A percentile compares a stretch with the other conserved stretches of the same genome.
These are phyloP conservation scores for Bothriochloa decipiens DNA, from an alignment of 176 grass and related monocot species.

Conservation along the genomic window DNA sequence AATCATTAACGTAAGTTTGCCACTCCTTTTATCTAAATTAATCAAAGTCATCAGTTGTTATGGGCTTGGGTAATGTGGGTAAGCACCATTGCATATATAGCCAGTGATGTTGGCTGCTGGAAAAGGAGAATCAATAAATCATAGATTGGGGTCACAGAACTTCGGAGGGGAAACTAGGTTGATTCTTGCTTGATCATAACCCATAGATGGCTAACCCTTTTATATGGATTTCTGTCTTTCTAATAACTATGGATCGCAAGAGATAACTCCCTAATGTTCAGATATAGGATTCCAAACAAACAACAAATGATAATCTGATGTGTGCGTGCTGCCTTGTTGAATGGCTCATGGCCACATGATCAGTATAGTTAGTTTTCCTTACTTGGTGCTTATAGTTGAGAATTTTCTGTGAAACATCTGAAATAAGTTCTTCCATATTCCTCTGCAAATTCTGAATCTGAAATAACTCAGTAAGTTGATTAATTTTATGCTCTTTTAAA, in stretches of 20 bases:
- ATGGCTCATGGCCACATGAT: not conserved
- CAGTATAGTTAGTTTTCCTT: not conserved
- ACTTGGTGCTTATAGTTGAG: slow-evolving; percentile 7
- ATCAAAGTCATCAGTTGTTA: not conserved
- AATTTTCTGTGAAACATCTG: slow-evolving; percentile 7
- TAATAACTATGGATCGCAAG: not conserved
- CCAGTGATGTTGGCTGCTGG: not conserved
- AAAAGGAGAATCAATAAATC: not conserved
- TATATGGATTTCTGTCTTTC: not conserved
- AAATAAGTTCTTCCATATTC: slow-evolving; percentile 1
- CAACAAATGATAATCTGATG: not conserved
- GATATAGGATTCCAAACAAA: not conserved
- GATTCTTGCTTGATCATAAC: slow-evolving; percentile 1
- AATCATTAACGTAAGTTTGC: slow-evolving; percentile 82
- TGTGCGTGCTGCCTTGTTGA: not conserved
- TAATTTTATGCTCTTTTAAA: slow-evolving; percentile 1
- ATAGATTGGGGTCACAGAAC: not conserved
- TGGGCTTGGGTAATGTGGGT: not conserved
- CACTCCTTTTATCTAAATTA: not conserved
- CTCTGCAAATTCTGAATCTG: slow-evolving; percentile 1
- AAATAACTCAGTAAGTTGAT: not conserved
- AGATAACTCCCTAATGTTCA: not conserved
- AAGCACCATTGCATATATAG: not conserved
- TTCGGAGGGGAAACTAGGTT: not conserved
- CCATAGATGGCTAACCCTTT: not conserved